Evolutionary conservation across 345 rosid genomes (phyloP).

Genomic region (Durio zibethinus): DNA sequence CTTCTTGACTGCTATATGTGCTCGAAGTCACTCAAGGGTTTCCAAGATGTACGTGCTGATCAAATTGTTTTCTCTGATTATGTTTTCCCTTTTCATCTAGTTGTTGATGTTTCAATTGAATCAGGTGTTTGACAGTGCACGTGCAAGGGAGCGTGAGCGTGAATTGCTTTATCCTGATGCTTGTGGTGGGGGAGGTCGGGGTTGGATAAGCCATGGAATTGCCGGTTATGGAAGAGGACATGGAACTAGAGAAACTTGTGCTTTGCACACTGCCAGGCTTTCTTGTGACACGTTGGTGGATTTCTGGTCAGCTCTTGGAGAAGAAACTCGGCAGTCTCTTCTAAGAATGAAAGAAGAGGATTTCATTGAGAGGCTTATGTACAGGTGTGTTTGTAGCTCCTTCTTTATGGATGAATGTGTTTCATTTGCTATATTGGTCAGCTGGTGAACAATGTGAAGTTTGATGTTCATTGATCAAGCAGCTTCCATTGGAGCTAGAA

Average conservation of each 20-base stretch:
- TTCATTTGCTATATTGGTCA: conserved; percentile 15
- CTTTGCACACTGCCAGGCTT: conserved; percentile 90
- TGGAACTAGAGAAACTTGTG: conserved; percentile 92
- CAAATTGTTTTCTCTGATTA: neutral
- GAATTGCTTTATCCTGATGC: conserved; percentile 98
- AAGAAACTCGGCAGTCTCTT: conserved; percentile 77
- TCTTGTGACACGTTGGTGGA: conserved; percentile 87
- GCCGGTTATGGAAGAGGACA: conserved; percentile 79
- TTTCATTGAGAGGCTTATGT: conserved; percentile 86
- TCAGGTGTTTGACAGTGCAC: conserved; percentile 94
- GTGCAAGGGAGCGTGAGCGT: conserved; percentile 85
- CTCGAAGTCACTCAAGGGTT: conserved; percentile 63
- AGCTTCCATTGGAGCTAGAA: conserved; percentile 19
- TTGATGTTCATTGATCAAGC: conserved; percentile 14
- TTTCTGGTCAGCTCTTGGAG: conserved; percentile 92
- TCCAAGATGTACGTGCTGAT: conserved; percentile 65
- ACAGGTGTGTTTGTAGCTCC: conserved; percentile 58
- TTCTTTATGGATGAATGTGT: conserved; percentile 6
- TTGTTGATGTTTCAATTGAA: conserved; percentile 36
- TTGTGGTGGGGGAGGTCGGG: conserved; percentile 96
- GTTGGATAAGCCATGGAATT: conserved; percentile 94
- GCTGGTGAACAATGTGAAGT: conserved; percentile 1
- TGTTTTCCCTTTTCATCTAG: conserved; percentile 8
- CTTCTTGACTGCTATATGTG: conserved; percentile 74
- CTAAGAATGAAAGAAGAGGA: conserved; percentile 98